Evolutionary conservation across 78 protist species (phyloP).

Genomic region (Dictyostelium capitatum): DNA sequence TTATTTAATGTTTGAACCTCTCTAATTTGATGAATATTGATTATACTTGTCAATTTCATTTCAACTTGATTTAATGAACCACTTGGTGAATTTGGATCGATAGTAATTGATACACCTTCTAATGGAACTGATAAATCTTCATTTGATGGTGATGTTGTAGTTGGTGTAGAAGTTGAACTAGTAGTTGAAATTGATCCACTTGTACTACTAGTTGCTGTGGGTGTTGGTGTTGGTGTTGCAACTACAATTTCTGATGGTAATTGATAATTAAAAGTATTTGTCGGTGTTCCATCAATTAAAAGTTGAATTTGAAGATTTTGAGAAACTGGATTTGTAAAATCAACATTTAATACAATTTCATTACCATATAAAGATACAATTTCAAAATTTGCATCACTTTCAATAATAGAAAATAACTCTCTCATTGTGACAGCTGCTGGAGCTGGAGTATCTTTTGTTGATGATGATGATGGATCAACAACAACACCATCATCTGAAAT

Average conservation of each 20-base stretch:
- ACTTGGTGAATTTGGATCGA: neutral
- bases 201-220: neutral
- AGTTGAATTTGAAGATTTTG: neutral
- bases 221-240: neutral
- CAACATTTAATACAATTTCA: neutral
- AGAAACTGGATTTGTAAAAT: neutral
- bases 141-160: neutral
- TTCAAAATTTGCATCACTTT: neutral
- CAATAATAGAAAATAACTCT: too few relatives aligned
- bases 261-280: neutral
- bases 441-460: neutral
- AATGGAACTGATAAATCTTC: neutral
- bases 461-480: neutral
- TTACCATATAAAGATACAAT: neutral
- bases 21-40: slow-evolving; percentile 6
- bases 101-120: neutral
- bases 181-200: neutral
- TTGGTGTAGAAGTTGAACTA: neutral
- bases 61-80: neutral
- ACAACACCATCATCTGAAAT: too few relatives aligned
- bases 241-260: neutral
- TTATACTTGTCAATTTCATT: neutral
- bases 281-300: neutral
- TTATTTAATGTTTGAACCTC: neutral
- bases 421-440: too few relatives aligned